Conservation (phyloP, 1,284 basidiomycete genomes). For the Anthracocystis setariae region DNA sequence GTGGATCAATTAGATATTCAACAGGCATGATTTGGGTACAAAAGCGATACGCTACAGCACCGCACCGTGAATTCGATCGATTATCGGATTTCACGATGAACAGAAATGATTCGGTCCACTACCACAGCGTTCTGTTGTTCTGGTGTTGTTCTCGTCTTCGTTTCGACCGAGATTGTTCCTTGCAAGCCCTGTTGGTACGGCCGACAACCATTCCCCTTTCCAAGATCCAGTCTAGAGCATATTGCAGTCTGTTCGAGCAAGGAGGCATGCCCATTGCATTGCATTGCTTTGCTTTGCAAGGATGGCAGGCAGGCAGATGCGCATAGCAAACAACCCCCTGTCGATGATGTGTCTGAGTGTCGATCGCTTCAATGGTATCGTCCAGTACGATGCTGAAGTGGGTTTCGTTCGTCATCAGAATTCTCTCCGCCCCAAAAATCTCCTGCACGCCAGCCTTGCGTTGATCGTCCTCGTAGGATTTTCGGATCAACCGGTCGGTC, state of each 20-base stretch:
- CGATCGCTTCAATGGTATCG: no score
- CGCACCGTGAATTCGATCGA: constrained; percentile 18
- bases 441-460: neutral
- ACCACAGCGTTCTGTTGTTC: neutral
- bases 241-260: neutral
- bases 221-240: neutral
- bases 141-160: neutral
- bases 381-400: neutral
- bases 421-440: constrained; percentile 41
- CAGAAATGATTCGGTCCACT: neutral
- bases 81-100: constrained; percentile 37
- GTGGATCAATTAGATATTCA: constrained; percentile 14
- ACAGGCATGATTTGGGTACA: neutral
- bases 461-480: neutral
- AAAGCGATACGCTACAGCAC: no score
- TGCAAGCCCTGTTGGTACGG: neutral
- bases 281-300: no score
- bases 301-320: no score
- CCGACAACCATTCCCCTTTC: neutral
- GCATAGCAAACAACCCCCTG: no score
- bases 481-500: constrained; percentile 44
- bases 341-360: no score
- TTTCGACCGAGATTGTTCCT: constrained; percentile 1
- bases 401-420: neutral
- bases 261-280: no score